A percentile compares a stretch with the other conserved stretches of the same genome.
Evolutionary conservation across 2,329 filamentous ascomycete genomes (phyloP).

Genomic region (Penicillium sp.): DNA sequence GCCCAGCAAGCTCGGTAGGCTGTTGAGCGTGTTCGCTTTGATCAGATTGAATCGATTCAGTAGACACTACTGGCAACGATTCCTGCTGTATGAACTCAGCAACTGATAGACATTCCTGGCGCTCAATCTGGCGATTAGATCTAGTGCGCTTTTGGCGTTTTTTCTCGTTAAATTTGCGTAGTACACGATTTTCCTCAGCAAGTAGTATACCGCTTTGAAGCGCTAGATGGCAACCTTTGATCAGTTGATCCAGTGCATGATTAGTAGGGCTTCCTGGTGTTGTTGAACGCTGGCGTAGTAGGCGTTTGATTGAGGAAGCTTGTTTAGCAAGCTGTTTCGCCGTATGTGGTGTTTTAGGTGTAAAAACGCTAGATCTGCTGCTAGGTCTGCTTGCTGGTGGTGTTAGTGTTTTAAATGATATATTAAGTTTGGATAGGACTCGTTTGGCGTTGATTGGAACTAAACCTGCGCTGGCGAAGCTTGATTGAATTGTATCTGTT

Average conservation of each 20-base stretch:
- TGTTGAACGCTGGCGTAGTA: background rate
- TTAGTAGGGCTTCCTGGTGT: background rate
- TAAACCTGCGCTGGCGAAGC: too few species aligned
- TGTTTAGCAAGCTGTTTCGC: background rate
- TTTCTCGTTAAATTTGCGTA: background rate
- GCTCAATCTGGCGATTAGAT: background rate
- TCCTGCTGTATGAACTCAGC: background rate
- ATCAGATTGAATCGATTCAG: too few species aligned
- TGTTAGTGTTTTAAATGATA: background rate
- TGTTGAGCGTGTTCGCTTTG: too few species aligned
- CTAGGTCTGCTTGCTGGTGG: background rate
- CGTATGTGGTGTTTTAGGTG: background rate
- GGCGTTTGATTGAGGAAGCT: background rate
- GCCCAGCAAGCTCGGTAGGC: too few species aligned
- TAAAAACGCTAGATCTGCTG: background rate
- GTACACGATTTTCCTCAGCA: background rate
- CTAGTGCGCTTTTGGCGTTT: background rate
- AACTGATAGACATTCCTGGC: background rate
- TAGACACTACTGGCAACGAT: too few species aligned
- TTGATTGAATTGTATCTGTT: background rate
- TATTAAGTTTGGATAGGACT: background rate
- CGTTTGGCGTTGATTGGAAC: background rate
- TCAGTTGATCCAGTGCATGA: background rate
- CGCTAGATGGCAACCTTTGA: background rate
- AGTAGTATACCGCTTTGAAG: background rate